Evolutionary conservation across 2,329 filamentous ascomycete species (phyloP), one percentile per base, ranked within the genome.

Genomic region (Aureobasidium sp.): DNA sequence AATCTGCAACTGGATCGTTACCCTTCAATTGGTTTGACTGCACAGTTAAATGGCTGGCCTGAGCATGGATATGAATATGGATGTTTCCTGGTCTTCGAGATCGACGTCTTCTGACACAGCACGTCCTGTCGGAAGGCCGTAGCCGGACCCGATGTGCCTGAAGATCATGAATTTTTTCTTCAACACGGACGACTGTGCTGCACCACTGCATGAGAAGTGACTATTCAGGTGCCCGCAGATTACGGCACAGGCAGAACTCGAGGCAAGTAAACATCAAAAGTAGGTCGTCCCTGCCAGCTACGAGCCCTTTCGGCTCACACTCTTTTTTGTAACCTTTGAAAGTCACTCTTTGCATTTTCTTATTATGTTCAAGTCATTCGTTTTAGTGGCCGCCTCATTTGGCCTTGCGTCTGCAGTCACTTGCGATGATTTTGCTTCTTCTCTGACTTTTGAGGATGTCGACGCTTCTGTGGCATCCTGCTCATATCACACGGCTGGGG

Each of bases 81-180:
- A n/a, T n/a, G 25, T 14, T 19, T 27, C 39, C n/a, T 3, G 17
- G 14, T 21, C 14, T 48, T 48, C n/a, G 21, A 48, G 29, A 48
- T 48, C 44, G 30, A 48, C 44, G n/a, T 48, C 37, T 35, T 48
- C 44, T 48, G 44, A 48, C 44, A 48, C 44, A 25, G 44, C 41
- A 44, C 41, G 41, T 32, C 41, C 41, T 21, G 39, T 29, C 39
- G 27, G 41, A 22, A 44, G 25, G 41, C 41, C 16, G 27, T 19
- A 34, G 27, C 41, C 40, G 41, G 27, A 11, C 30, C 29, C 27
- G 42, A 24, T 35, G 29, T 34, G 29, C 42, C 42, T 47, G 30
- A 17, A 34, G 19, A 47, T 47, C 42, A 47, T 37, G 41, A 44
- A 44, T 34, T 17, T 44, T 29, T 44, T 44, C 27, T n/a, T 14